Percentiles rank a stretch among this genome's conserved stretches.
Evolutionary conservation across 2,329 filamentous ascomycete genomes (phyloP).

Genomic region (Xylariaceae sp.): DNA sequence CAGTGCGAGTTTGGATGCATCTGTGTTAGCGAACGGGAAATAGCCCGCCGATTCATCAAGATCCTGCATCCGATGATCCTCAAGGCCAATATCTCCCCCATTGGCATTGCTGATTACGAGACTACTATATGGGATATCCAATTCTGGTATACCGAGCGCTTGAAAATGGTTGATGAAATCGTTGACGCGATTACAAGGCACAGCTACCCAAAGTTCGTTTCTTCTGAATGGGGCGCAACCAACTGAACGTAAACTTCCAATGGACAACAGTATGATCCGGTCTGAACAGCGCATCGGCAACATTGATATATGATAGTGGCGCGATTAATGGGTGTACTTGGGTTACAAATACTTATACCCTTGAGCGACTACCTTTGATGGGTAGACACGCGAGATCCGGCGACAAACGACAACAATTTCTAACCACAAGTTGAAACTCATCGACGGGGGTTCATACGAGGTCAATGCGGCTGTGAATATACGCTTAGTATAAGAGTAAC

Average conservation of each 20-base stretch:
- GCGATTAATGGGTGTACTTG: slow-evolving; percentile 50
- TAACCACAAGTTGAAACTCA: slow-evolving; percentile 17
- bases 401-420: not conserved
- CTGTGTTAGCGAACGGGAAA: slow-evolving; percentile 49
- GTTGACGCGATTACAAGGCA: slow-evolving; percentile 46
- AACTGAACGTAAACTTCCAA: too few relatives aligned
- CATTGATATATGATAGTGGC: slow-evolving; percentile 46
- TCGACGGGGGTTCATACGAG: slow-evolving; percentile 27
- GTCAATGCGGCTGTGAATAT: slow-evolving; percentile 32
- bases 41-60: slow-evolving; percentile 54
- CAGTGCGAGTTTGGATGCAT: slow-evolving; percentile 42
- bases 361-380: slow-evolving; percentile 35
- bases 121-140: slow-evolving; percentile 40
- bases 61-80: slow-evolving; percentile 47
- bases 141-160: slow-evolving; percentile 13
- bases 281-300: slow-evolving; percentile 43
- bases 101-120: slow-evolving; percentile 45
- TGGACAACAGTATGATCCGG: slow-evolving; percentile 54
- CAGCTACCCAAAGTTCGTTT: slow-evolving; percentile 47
- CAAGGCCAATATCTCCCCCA: slow-evolving; percentile 24
- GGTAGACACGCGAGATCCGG: not conserved
- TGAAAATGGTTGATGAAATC: slow-evolving; percentile 36
- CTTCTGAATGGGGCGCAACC: too few relatives aligned
- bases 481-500: slow-evolving; percentile 37
- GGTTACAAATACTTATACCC: slow-evolving; percentile 49